Conservation (phyloP, 2,329 filamentous ascomycete genomes). For the Thyridium curvatum region DNA sequence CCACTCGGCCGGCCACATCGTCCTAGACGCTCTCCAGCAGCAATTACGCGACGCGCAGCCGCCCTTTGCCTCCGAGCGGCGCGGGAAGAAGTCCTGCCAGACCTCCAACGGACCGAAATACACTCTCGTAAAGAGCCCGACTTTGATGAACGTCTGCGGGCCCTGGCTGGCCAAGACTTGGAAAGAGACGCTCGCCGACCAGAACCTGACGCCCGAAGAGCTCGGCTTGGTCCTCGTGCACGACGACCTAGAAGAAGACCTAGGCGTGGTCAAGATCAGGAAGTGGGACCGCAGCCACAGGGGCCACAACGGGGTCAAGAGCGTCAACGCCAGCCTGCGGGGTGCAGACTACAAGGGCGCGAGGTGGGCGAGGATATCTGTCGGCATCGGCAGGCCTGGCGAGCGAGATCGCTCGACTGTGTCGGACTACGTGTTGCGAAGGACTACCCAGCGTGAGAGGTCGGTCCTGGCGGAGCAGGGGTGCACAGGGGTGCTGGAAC, state of each 20-base stretch:
- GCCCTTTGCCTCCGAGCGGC: constrained; percentile 36
- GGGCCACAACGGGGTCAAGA: constrained; percentile 73
- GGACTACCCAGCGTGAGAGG: constrained; percentile 51
- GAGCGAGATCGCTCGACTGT: constrained; percentile 63
- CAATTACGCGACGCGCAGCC: constrained; percentile 37
- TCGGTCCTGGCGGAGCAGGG: constrained; percentile 43
- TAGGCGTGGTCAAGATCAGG: constrained; percentile 62
- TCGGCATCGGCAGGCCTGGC: constrained; percentile 82
- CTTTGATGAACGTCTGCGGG: constrained; percentile 81
- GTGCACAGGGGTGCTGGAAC: constrained; percentile 43
- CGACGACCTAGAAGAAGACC: constrained; percentile 73
- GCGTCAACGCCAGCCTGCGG: constrained; percentile 47
- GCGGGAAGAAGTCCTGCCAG: constrained; percentile 44
- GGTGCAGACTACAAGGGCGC: constrained; percentile 28
- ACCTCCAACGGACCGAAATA: constrained; percentile 44
- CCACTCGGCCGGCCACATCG: constrained; percentile 81
- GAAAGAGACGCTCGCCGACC: constrained; percentile 43
- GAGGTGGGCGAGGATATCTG: constrained; percentile 56
- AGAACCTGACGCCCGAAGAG: constrained; percentile 17
- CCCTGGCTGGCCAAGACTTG: constrained; percentile 62
- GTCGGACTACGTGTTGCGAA: constrained; percentile 68
- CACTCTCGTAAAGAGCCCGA: constrained; percentile 68
- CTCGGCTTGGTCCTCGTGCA: constrained; percentile 69
- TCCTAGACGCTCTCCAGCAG: constrained; percentile 56
- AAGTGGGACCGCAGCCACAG: constrained; percentile 57